Evolutionary conservation across 768 basidiomycete species (phyloP).

Genomic region (Psilocybe subaeruginosa): DNA sequence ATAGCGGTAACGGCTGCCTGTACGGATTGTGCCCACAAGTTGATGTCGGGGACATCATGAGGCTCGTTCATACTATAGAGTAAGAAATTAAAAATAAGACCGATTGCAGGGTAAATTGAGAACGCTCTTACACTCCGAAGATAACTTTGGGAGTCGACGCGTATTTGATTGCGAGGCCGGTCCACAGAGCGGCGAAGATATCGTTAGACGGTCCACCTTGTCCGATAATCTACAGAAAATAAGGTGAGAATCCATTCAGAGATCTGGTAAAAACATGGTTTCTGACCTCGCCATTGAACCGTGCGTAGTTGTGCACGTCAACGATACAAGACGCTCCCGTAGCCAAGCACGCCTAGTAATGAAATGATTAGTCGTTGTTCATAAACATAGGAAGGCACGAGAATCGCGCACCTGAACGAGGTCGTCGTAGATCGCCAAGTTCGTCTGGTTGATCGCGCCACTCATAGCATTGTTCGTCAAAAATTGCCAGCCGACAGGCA

Average conservation of each 20-base stretch:
- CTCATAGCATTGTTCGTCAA: constrained; percentile 41
- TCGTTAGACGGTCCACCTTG: constrained; percentile 64
- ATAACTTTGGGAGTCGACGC: constrained; percentile 42
- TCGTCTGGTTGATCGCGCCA: constrained; percentile 43
- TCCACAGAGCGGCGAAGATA: constrained; percentile 58
- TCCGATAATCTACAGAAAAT: constrained; percentile 49
- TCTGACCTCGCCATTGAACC: constrained; percentile 46
- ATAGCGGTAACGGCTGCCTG: constrained; percentile 71
- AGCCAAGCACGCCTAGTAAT: constrained; percentile 39
- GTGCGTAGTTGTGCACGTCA: constrained; percentile 65
- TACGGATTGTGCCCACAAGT: constrained; percentile 51
- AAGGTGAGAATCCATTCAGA: background rate
- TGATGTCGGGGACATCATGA: constrained; percentile 56
- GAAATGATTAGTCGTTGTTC: background rate
- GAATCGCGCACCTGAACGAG: constrained; percentile 43
- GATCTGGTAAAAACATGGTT: constrained; percentile 20
- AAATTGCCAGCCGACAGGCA: constrained; percentile 66
- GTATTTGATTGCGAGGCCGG: constrained; percentile 52
- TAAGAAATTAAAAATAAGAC: background rate
- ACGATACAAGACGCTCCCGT: constrained; percentile 58
- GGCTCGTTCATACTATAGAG: constrained; percentile 62
- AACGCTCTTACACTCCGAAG: constrained; percentile 47
- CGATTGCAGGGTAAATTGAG: no score
- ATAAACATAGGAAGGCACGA: background rate
- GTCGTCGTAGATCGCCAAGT: constrained; percentile 51